Evolutionary conservation across 2,329 filamentous ascomycete genomes (phyloP).

Genomic region (Parastagonospora nodorum): DNA sequence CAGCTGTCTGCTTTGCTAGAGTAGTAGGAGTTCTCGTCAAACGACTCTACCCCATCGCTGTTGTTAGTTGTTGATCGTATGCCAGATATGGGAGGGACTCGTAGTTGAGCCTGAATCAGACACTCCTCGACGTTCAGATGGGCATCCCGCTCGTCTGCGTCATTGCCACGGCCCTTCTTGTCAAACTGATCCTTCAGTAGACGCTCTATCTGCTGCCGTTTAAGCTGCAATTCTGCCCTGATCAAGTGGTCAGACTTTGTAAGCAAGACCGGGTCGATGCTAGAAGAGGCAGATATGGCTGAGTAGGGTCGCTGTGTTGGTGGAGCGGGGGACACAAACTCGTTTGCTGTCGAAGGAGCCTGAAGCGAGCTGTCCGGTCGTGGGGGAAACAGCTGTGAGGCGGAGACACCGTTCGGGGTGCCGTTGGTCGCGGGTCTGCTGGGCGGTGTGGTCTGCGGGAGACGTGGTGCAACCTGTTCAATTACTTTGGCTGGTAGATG

Average conservation of each 20-base stretch:
- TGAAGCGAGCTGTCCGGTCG: conserved; percentile 38
- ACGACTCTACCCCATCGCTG: conserved; percentile 75
- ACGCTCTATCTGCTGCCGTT: conserved; percentile 81
- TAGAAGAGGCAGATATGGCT: conserved; percentile 59
- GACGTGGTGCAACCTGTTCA: conserved; percentile 48
- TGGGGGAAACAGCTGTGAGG: conserved; percentile 33
- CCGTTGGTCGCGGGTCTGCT: conserved; percentile 40
- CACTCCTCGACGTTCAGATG: conserved; percentile 50
- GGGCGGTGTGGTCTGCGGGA: conserved; percentile 29
- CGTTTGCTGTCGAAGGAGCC: conserved; percentile 24
- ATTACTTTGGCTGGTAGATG: conserved; percentile 61
- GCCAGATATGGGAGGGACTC: conserved; percentile 72
- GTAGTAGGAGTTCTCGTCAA: conserved; percentile 94
- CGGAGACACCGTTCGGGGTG: conserved; percentile 30
- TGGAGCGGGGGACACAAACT: conserved; percentile 25
- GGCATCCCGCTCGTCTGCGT: conserved; percentile 54
- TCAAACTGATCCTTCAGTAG: conserved; percentile 77
- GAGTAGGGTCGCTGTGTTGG: conserved; percentile 39
- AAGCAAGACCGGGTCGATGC: conserved; percentile 81
- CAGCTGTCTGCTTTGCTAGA: conserved; percentile 89
- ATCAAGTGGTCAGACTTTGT: conserved; percentile 86
- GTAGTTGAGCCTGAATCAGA: conserved; percentile 65
- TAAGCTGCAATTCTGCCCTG: conserved; percentile 78
- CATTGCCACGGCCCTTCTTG: conserved; percentile 57
- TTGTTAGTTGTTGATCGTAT: conserved; percentile 61